Percentiles rank a stretch among this genome's conserved stretches.
Conservation (phyloP, 2,329 filamentous ascomycete species). For the Alternaria dauci region DNA sequence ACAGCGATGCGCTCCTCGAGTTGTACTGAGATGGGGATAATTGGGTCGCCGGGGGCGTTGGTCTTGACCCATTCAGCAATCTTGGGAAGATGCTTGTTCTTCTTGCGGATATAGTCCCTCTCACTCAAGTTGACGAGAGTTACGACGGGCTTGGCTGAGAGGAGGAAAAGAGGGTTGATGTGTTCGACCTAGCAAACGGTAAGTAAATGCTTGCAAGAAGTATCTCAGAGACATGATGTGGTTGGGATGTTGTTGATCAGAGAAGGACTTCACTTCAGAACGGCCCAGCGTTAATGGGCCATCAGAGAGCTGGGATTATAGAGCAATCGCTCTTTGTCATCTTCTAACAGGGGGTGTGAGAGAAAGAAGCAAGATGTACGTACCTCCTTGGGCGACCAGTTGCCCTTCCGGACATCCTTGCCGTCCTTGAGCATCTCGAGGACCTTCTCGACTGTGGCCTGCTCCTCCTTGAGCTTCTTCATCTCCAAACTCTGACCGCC, state of each 20-base stretch:
- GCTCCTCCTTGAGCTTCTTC: constrained; percentile 96
- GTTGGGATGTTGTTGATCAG: constrained; percentile 62
- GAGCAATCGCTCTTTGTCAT: constrained; percentile 99
- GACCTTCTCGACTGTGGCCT: constrained; percentile 91
- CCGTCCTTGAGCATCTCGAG: constrained; percentile 82
- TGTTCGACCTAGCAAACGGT: constrained; percentile 77
- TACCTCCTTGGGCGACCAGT: constrained; percentile 96
- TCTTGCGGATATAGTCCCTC: constrained; percentile 96
- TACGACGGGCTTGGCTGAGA: constrained; percentile 96
- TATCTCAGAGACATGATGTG: constrained; percentile 5
- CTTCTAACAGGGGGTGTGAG: constrained; percentile 64
- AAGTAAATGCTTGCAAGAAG: constrained; percentile 29
- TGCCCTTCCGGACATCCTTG: constrained; percentile 91
- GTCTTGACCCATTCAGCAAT: constrained; percentile 96
- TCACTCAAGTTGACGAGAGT: constrained; percentile 97
- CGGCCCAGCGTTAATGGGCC: constrained; percentile 80
- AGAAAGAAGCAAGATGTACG: constrained; percentile 48
- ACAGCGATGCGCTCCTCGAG: constrained; percentile 91
- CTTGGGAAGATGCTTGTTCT: constrained; percentile 98
- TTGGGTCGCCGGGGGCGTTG: constrained; percentile 84
- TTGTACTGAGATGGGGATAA: constrained; percentile 90
- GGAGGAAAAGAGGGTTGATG: constrained; percentile 94
- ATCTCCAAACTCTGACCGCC: constrained; percentile 96
- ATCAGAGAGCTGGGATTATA: constrained; percentile 99
- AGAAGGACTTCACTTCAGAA: constrained; percentile 85